A percentile compares a stretch with the other conserved stretches of the same genome.
Conservation (phyloP, 2,329 filamentous ascomycete species). For the Saccharata proteae region DNA sequence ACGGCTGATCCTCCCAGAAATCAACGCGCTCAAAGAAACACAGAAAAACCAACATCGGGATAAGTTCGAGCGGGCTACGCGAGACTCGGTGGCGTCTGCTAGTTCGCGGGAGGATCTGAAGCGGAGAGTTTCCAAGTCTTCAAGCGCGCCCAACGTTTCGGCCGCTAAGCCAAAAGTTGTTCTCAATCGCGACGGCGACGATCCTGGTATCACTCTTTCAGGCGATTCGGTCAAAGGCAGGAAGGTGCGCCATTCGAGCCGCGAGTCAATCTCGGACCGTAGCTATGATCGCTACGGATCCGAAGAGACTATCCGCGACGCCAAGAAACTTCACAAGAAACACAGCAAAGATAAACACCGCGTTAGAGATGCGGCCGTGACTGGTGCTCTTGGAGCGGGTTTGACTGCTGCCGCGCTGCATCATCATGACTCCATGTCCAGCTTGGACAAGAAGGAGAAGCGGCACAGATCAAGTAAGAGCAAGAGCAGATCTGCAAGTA, state of each 20-base stretch:
- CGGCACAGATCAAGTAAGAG: slow-evolving; percentile 38
- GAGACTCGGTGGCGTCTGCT: slow-evolving; percentile 48
- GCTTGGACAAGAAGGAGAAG: slow-evolving; percentile 34
- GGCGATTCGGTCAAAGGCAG: slow-evolving; percentile 40
- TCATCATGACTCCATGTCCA: slow-evolving; percentile 53
- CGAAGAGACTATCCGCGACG: slow-evolving; percentile 23
- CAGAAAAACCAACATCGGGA: slow-evolving; percentile 64
- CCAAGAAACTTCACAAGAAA: slow-evolving; percentile 40
- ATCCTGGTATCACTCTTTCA: slow-evolving; percentile 46
- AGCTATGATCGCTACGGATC: slow-evolving; percentile 17
- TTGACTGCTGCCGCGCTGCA: slow-evolving; percentile 51
- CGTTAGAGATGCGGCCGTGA: slow-evolving; percentile 43
- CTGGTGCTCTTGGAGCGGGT: slow-evolving; percentile 41
- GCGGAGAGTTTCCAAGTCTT: slow-evolving; percentile 47
- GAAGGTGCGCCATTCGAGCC: slow-evolving; percentile 43
- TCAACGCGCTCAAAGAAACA: slow-evolving; percentile 83
- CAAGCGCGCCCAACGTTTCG: slow-evolving; percentile 47
- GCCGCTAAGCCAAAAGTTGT: slow-evolving; percentile 46
- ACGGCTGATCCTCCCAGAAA: slow-evolving; percentile 76
- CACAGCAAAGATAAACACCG: slow-evolving; percentile 39
- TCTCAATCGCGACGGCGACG: slow-evolving; percentile 44
- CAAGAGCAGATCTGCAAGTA: slow-evolving; percentile 39
- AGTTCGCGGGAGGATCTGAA: slow-evolving; percentile 33
- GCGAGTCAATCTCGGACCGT: slow-evolving; percentile 36
- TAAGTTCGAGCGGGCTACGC: slow-evolving; percentile 52